Evolutionary conservation across 108 stramenopile genomes (phyloP), one percentile per base, ranked within the genome.

Genomic region (Conticribra weissflogii): DNA sequence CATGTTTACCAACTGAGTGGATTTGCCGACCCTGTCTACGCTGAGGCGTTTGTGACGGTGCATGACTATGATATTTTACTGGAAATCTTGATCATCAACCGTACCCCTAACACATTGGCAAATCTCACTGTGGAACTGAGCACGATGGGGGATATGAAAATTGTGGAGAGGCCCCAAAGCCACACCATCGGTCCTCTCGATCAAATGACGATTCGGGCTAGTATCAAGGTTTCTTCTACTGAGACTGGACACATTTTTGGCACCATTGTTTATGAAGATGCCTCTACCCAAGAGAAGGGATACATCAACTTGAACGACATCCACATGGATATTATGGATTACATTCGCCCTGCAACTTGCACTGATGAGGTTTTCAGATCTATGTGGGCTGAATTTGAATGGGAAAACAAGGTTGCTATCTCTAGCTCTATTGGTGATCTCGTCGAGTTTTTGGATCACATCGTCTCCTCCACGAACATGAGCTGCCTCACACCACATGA

Each of bases 331-430:
- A 98, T 99, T 54, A 98, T 99, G 98, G 98, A 99, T 81, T 99
- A 98, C 91, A 99, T 99, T 69, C 93, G 96, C 34, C 98, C 98
- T 23, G 99, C 98, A 9, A 84, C 88, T 51, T 97, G 96, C 82
- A 88, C 88, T 54, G 97, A 98, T 76, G 97, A 98, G 59, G 88
- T 88, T 14, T 99, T 99, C 87, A 89, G 99, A 41, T 75, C 83
- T 25, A 98, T 99, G 97, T 99, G 99, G 99, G 99, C 97, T 18
- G 98, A 99, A 77, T 99, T 99, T 64, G 99, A 99, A 85, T 99
- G 99, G 99, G 99, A 99, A 74, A 99, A 99, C 84, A 99, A 99
- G 86, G 99, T 97, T 57, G 91, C 93, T 48, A 87, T 94, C 68
- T 81, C 89, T 12, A 98, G 94, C 31, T 85, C 90, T 68, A 97